These are phyloP conservation scores for Pulveroboletus sp. DNA, from an alignment of 768 basidiomycete species.

Conservation along the genomic window DNA sequence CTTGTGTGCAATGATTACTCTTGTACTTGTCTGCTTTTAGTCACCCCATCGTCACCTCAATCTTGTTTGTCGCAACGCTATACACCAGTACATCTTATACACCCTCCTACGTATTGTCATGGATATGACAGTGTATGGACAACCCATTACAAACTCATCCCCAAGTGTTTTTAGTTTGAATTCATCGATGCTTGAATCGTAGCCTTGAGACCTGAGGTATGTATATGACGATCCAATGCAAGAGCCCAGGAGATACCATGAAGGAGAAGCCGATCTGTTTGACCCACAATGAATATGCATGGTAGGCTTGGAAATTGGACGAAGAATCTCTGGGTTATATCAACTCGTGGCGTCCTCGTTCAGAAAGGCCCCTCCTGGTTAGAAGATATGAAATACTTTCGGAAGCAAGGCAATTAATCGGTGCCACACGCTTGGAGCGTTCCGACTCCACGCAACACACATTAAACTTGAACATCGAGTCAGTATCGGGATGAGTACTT, in stretches of 20 bases:
- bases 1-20: slow-evolving; percentile 19
- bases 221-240: neutral
- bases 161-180: slow-evolving; percentile 1
- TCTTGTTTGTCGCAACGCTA: slow-evolving; percentile 19
- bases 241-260: neutral
- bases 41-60: slow-evolving; percentile 8
- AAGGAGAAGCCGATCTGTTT: neutral
- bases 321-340: neutral
- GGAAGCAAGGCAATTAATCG: neutral
- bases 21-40: slow-evolving; percentile 18
- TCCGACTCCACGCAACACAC: neutral
- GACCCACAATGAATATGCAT: neutral
- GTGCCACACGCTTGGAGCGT: neutral
- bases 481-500: neutral
- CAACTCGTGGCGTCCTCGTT: neutral
- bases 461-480: neutral
- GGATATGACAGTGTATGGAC: slow-evolving; percentile 20
- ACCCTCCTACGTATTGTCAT: slow-evolving; percentile 5
- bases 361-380: neutral
- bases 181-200: neutral
- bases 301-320: neutral
- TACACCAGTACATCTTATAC: slow-evolving; percentile 20
- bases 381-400: neutral
- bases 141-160: slow-evolving; percentile 7
- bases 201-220: neutral